Base-by-base conservation (phyloP, 495 filamentous ascomycete genomes). In the Penicillium nucicola region DNA sequence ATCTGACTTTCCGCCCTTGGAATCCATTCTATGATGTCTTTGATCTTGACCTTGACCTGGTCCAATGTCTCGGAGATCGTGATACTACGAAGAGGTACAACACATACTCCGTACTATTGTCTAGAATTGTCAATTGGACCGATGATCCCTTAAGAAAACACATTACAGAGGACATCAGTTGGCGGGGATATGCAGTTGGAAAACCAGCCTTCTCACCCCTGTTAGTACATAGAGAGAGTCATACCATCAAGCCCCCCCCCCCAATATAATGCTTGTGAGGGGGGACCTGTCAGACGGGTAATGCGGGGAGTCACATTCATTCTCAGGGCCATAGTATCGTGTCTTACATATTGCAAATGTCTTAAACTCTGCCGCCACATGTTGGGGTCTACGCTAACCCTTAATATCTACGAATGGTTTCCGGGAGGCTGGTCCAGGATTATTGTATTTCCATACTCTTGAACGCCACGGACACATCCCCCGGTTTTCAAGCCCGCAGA, bases 51-150 rank as follows among this genome's bases (percentile, higher is more conserved):
- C 11, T 36, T 17, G 15, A 37, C 20, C 14, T 22, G 11, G 20
- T 32, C 20, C 7, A 13, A 41, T 25, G 20, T 47, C 25, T 23
- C 46, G 30, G 13, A 42, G 8, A 1, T 42, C 14, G 22, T 19
- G 30, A 42, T 18, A 42, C 28, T 18, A 42, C 28, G 36, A 8
- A 34, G 10, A n/a, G 23, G 1, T 25, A 18, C 10, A 28, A 22
- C 31, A 17, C 25, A 17, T 9, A 19, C 11, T 13, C 17, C n/a
- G 35, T 35, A 8, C 14, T 19, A 14, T 23, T 18, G 2, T 14
- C 31, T 18, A 15, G 20, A 42, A 53, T 53, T 53, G n/a, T 28
- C 34, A 57, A 45, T 48, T 36, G 20, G 40, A 23, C 54, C 35
- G 14, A 40, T 52, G 17, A 37, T 33, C 41, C 23, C 11, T 14